Percentiles rank a stretch among this genome's conserved stretches.
Conservation (phyloP, 148 eudicot species). For the Rhododendron williamsianum region DNA sequence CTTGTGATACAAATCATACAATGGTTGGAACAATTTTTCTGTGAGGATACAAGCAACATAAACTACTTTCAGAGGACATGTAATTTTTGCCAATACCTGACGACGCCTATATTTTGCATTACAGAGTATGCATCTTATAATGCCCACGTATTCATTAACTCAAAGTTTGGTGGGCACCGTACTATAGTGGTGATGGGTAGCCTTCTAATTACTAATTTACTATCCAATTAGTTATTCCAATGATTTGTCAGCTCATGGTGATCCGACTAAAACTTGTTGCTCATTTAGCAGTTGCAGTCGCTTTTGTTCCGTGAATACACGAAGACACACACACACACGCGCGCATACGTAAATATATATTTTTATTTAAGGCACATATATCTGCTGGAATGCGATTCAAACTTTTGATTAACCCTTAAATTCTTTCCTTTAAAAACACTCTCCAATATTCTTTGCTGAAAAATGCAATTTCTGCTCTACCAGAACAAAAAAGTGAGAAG, state of each 20-base stretch:
- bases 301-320: background rate
- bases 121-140: background rate
- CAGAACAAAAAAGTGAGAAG: conserved; percentile 49
- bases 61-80: background rate
- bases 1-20: background rate
- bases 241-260: background rate
- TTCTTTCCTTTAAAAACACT: background rate
- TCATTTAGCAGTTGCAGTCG: background rate
- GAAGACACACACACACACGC: no score
- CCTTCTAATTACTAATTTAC: background rate
- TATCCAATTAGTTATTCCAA: background rate
- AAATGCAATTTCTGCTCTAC: conserved; percentile 1
- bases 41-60: background rate
- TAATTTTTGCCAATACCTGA: background rate
- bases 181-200: background rate
- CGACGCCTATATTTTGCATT: background rate
- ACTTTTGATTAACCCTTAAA: background rate
- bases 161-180: background rate
- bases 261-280: background rate
- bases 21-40: background rate
- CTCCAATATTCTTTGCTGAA: background rate
- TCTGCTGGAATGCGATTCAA: background rate
- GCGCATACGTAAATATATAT: no score
- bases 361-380: background rate
- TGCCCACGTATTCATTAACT: background rate